Evolutionary conservation across 192 early-diverging fungal genomes (phyloP).

Genomic region (Backusella tuberculispora): DNA sequence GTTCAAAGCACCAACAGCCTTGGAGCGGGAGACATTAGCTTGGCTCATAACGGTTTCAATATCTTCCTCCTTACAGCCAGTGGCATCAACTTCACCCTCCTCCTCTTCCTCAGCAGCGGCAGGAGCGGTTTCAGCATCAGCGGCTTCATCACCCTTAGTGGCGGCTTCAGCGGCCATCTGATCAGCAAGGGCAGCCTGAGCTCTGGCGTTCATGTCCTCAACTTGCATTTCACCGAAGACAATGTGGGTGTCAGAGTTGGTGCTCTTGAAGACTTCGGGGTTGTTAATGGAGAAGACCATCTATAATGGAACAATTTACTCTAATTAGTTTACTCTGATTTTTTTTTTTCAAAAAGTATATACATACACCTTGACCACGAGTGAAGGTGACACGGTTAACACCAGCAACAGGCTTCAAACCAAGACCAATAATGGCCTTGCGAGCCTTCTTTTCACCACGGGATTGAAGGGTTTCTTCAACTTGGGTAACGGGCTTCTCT

Average conservation of each 20-base stretch:
- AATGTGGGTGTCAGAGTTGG: conserved; percentile 91
- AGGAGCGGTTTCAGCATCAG: conserved; percentile 54
- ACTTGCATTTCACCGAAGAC: conserved; percentile 95
- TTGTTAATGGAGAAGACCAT: conserved; percentile 85
- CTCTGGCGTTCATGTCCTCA: conserved; percentile 83
- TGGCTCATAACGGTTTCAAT: conserved; percentile 95
- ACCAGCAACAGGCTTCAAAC: conserved; percentile 84
- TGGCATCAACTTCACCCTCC: conserved; percentile 79
- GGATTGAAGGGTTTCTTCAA: conserved; percentile 57
- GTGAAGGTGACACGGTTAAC: conserved; percentile 91
- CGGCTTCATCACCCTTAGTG: conserved; percentile 45
- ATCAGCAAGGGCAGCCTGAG: conserved; percentile 71
- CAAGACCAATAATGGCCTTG: conserved; percentile 93
- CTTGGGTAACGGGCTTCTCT: conserved; percentile 4
- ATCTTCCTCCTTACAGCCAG: conserved; percentile 87
- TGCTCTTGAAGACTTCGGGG: conserved; percentile 95
- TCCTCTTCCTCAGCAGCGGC: conserved; percentile 59
- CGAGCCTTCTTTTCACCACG: conserved; percentile 96
- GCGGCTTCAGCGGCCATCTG: conserved; percentile 61
- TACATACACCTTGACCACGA: conserved; percentile 63
- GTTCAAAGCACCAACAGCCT: conserved; percentile 93
- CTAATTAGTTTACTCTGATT: neutral
- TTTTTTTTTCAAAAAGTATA: neutral
- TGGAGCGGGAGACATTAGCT: conserved; percentile 82
- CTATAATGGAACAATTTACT: neutral